Evolutionary conservation across 768 basidiomycete species (phyloP).

Genomic region (Suillus occidentalis): DNA sequence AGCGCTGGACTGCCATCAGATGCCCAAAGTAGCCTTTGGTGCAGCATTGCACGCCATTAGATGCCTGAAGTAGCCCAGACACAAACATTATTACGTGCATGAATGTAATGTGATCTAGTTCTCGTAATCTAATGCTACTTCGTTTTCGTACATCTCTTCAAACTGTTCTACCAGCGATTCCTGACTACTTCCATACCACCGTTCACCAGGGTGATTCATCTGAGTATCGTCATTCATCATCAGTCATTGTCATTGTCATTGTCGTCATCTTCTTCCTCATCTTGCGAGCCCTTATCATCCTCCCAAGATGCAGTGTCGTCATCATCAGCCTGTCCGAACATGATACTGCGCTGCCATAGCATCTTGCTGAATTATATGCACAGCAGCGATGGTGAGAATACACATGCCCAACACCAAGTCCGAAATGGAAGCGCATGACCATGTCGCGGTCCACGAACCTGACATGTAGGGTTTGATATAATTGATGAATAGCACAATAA

Average conservation of each 20-base stretch:
- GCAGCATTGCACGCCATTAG: not conserved
- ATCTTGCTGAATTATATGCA: not conserved
- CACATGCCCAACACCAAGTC: constrained; percentile 4
- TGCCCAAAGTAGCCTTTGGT: too few species aligned
- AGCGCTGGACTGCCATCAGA: too few species aligned
- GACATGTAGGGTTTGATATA: not conserved
- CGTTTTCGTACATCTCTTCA: not conserved
- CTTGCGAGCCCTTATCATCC: too few species aligned
- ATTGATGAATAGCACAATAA: not conserved
- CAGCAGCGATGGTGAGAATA: not conserved
- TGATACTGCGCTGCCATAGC: too few species aligned
- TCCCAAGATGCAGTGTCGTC: too few species aligned
- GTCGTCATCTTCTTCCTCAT: too few species aligned
- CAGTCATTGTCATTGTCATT: not conserved
- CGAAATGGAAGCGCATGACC: not conserved
- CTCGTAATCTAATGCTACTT: not conserved
- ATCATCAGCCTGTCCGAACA: too few species aligned
- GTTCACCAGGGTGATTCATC: not conserved
- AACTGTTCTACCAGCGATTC: not conserved
- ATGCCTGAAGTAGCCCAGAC: not conserved
- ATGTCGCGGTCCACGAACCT: constrained; percentile 8
- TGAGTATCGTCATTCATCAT: not conserved
- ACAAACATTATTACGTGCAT: not conserved
- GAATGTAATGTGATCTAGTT: not conserved
- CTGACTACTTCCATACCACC: not conserved